phyloP scores from a whole-genome alignment of 768 basidiomycete species.

The Coprinellus micaceus region DNA sequence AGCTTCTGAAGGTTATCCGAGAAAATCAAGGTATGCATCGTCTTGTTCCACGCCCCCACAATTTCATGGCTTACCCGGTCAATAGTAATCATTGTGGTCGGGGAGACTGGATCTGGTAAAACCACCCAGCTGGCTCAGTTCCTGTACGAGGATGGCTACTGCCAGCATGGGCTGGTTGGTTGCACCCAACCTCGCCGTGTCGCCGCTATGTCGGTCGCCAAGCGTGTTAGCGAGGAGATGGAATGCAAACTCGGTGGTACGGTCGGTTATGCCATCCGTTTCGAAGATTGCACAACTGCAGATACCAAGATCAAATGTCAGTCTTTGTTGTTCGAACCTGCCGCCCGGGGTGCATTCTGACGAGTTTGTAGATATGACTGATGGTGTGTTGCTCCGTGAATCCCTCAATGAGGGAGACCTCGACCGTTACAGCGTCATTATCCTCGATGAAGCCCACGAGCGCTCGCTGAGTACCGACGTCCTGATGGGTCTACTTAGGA shows the following conservation, averaged over 20 bases:
- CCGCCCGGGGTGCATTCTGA: constrained; percentile 7
- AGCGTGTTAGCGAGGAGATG: constrained; percentile 99
- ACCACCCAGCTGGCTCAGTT: constrained; percentile 96
- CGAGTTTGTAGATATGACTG: constrained; percentile 81
- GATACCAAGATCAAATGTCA: constrained; percentile 97
- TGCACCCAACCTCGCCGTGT: constrained; percentile 99
- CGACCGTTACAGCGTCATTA: constrained; percentile 94
- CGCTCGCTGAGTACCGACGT: constrained; percentile 97
- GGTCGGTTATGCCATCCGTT: constrained; percentile 97
- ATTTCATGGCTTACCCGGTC: not conserved
- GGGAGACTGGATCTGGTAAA: constrained; percentile 99
- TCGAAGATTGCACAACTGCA: constrained; percentile 93
- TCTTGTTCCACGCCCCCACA: too few relatives aligned
- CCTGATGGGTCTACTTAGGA: constrained; percentile 91
- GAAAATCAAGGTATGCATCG: constrained; percentile 85
- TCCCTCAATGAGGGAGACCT: constrained; percentile 98
- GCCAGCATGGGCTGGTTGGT: constrained; percentile 83
- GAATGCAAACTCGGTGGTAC: constrained; percentile 90
- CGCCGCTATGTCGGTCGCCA: constrained; percentile 99
- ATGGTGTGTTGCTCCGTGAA: constrained; percentile 96
- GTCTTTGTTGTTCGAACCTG: constrained; percentile 21
- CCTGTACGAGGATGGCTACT: constrained; percentile 96
- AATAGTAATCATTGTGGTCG: constrained; percentile 88
- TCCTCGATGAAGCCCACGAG: constrained; percentile 99
- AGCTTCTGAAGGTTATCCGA: constrained; percentile 79